Percentiles rank a stretch among this genome's conserved stretches.
Conservation (phyloP, 1,139 yeast genomes). For the Lizanozyma gosingica region DNA sequence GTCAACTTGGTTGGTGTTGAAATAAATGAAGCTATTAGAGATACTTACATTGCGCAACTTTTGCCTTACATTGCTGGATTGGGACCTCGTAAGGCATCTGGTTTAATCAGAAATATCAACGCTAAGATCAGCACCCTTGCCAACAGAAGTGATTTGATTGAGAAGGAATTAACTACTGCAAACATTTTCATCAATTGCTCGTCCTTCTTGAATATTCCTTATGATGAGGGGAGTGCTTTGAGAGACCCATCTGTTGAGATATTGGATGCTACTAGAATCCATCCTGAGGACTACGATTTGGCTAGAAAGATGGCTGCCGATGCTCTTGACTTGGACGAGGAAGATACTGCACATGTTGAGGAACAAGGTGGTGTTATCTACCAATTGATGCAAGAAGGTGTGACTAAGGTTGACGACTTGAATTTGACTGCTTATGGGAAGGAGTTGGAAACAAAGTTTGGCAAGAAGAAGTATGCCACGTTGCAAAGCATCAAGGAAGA, state of each 20-base stretch:
- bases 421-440: constrained; percentile 91
- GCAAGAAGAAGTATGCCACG: constrained; percentile 73
- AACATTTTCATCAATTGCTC: constrained; percentile 86
- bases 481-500: constrained; percentile 85
- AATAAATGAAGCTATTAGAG: constrained; percentile 80
- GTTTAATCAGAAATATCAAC: constrained; percentile 74
- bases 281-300: constrained; percentile 93
- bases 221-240: constrained; percentile 40
- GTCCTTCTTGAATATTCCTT: constrained; percentile 77
- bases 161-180: constrained; percentile 70
- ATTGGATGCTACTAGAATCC: constrained; percentile 91
- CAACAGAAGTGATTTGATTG: constrained; percentile 71
- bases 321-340: constrained; percentile 93
- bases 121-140: constrained; percentile 53
- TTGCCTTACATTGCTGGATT: constrained; percentile 81
- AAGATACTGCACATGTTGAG: constrained; percentile 76
- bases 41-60: constrained; percentile 58
- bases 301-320: constrained; percentile 98
- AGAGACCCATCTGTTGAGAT: constrained; percentile 63
- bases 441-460: constrained; percentile 70
- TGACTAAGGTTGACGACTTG: constrained; percentile 79
- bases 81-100: constrained; percentile 93
- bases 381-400: constrained; percentile 71
- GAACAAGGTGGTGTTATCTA: constrained; percentile 77
- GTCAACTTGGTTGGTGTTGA: constrained; percentile 91